phyloP scores from a whole-genome alignment of 352 stramenopile species.

The Globisporangium heterothallicum region DNA sequence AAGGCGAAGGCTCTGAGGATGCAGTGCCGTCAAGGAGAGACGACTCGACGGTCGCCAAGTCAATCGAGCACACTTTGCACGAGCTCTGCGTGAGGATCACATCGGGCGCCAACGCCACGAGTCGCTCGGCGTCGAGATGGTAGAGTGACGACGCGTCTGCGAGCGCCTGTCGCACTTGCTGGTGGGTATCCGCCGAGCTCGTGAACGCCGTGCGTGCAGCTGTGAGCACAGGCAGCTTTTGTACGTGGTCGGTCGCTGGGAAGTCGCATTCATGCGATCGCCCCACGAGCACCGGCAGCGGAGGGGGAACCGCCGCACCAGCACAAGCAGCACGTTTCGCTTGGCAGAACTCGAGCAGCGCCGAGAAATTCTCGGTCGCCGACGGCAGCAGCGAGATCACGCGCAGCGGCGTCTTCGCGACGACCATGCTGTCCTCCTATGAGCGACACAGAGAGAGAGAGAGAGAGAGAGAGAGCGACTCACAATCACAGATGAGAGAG shows the following conservation, averaged over 20 bases:
- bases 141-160: conserved; percentile 52
- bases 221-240: conserved; percentile 49
- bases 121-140: conserved; percentile 35
- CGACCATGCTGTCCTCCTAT: background rate
- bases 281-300: conserved; percentile 45
- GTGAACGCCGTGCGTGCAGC: conserved; percentile 58
- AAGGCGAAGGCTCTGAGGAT: background rate
- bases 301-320: background rate
- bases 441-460: too few species aligned
- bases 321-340: conserved; percentile 3
- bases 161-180: conserved; percentile 52
- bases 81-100: conserved; percentile 72
- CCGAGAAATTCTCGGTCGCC: conserved; percentile 59
- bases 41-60: conserved; percentile 40
- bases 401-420: conserved; percentile 21
- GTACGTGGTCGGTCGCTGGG: conserved; percentile 23
- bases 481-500: too few species aligned
- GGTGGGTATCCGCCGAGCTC: conserved; percentile 53
- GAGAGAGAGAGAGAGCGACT: too few species aligned
- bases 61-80: conserved; percentile 73
- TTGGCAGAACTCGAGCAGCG: conserved; percentile 24
- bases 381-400: conserved; percentile 70
- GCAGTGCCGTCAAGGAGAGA: conserved; percentile 3
- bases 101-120: conserved; percentile 42
- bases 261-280: conserved; percentile 78